Evolutionary conservation across 345 rosid species (phyloP), one percentile per base, ranked within the genome.

Genomic region (Rhizophora apiculata): DNA sequence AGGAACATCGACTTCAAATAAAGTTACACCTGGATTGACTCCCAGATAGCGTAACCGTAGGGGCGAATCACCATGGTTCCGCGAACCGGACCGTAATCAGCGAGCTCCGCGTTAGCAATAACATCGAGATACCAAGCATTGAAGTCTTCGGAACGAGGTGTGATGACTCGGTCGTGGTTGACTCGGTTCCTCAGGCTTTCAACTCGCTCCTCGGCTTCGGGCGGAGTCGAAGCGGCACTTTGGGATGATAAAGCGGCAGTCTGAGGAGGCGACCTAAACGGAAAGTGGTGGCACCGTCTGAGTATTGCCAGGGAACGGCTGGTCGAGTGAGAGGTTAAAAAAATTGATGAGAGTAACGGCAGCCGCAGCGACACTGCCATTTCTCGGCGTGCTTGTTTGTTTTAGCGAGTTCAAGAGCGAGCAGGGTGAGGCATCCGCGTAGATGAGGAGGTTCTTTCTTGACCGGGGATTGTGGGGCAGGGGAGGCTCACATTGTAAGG

Each of bases 31-130:
- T 94, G 97, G 76, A 94, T 94, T 24, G 96, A 93, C 84, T 94
- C 97, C 97, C 96, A 89, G 49, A 94, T 91, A 52, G 99, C 93
- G 51, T 91, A 91, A 37, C 96, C 99, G 49, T 94, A 91, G 1
- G 99, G 97, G 6, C 96, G 87, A 76, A 91, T 91, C 26, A 91
- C 96, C 99, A 94, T 91, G 6, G 99, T 91, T 4, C 99, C 99
- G 49, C 96, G 91, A 68, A 94, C 97, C 0, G 93, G 97, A 61
- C 99, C 97, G 52, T 91, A 89, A 79, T 94, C 98, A 5, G 97
- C 96, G 46, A 94, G 89, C 74, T 94, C 97, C 5, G 99, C 97
- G 59, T 81, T 88, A n/a, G 92, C 95, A 61, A 91, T 88, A 72
- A 89, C 85, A 80, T 91, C 96, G 10, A 91, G 82, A 62, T 88